Percentiles rank a stretch among this genome's conserved stretches.
phyloP scores from a whole-genome alignment of 2,329 filamentous ascomycete species.

The Coniochaeta hoffmannii region DNA sequence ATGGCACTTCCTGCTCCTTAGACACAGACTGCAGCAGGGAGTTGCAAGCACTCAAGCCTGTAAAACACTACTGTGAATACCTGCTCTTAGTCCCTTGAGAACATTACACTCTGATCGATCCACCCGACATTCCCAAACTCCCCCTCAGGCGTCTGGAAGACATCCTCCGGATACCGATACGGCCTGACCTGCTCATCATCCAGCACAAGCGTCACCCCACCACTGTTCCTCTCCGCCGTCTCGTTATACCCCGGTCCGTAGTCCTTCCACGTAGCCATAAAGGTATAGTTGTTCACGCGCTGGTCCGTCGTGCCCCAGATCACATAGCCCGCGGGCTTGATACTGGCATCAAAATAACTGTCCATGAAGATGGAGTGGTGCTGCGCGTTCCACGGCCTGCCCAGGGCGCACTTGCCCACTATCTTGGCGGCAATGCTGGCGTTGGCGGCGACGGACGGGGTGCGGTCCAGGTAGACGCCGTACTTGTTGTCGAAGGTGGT shows the following conservation, averaged over 20 bases:
- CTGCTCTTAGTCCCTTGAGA: neutral
- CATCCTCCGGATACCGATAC: slow-evolving; percentile 17
- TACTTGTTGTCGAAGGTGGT: slow-evolving; percentile 61
- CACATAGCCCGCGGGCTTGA: slow-evolving; percentile 1
- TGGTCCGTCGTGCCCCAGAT: slow-evolving; percentile 17
- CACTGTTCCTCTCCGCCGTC: slow-evolving; percentile 30
- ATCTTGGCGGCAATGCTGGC: slow-evolving; percentile 25
- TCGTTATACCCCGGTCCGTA: slow-evolving; percentile 47
- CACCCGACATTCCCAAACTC: slow-evolving; percentile 10
- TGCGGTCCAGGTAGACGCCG: slow-evolving; percentile 53
- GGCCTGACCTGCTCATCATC: slow-evolving; percentile 20
- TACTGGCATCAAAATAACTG: slow-evolving; percentile 30
- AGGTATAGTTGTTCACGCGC: slow-evolving; percentile 36
- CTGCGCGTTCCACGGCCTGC: slow-evolving; percentile 54
- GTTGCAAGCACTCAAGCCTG: neutral
- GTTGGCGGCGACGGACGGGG: slow-evolving; percentile 48
- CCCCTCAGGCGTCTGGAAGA: slow-evolving; percentile 13
- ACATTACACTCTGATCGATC: slow-evolving; percentile 13
- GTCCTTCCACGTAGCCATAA: slow-evolving; percentile 48
- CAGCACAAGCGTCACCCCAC: slow-evolving; percentile 37
- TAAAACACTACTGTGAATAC: neutral
- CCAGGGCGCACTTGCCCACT: slow-evolving; percentile 44
- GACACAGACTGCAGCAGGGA: neutral
- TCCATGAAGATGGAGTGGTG: slow-evolving; percentile 51
- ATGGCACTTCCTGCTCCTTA: too few relatives aligned